Conservation (phyloP, 371 early-diverging fungal genomes). For the Capillidium rhysosporum region DNA sequence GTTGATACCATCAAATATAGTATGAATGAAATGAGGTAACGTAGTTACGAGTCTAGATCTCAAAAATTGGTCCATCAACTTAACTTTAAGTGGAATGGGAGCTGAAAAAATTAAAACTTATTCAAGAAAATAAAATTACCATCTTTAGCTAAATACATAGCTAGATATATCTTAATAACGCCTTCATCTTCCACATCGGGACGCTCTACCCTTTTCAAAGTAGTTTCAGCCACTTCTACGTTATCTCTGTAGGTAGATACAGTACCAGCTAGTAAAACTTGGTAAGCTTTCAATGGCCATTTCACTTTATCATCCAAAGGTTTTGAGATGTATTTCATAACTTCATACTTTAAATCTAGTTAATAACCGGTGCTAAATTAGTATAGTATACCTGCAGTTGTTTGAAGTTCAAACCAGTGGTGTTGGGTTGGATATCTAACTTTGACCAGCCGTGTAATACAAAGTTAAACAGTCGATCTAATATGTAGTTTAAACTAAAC, state of each 20-base stretch:
- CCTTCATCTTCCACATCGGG: too few species aligned
- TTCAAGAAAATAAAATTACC: conserved; percentile 10
- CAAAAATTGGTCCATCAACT: conserved; percentile 32
- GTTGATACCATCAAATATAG: conserved; percentile 58
- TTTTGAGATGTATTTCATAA: neutral
- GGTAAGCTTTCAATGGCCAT: conserved; percentile 1
- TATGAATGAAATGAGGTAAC: conserved; percentile 42
- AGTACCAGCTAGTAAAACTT: neutral
- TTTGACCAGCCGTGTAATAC: neutral
- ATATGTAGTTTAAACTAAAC: neutral
- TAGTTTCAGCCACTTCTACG: neutral
- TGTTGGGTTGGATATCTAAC: neutral
- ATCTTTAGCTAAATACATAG: neutral
- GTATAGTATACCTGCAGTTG: neutral
- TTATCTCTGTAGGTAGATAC: neutral
- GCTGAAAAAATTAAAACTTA: conserved; percentile 14
- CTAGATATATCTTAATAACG: neutral
- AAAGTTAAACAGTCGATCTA: neutral
- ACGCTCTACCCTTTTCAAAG: neutral
- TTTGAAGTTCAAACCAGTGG: neutral
- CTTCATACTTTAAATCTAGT: neutral
- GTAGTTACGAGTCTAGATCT: conserved; percentile 41
- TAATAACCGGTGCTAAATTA: neutral
- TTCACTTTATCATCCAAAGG: neutral
- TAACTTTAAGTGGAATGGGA: conserved; percentile 31